These are phyloP conservation scores for Paramecium sexaurelia DNA, from an alignment of 73 alveolate genomes.

Conservation along the genomic window DNA sequence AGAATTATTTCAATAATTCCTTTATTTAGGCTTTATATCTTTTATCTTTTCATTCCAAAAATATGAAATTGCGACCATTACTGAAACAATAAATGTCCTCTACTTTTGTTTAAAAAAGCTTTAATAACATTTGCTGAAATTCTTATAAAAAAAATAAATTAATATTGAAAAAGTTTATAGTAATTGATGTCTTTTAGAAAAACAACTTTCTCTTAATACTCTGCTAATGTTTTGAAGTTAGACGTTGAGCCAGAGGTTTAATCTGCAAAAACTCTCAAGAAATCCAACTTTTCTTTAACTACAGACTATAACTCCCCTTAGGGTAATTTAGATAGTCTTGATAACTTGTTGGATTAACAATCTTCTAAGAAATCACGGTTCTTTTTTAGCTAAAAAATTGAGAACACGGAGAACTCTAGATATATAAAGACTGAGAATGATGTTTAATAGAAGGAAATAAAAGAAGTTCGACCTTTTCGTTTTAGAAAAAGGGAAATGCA, in stretches of 20 bases:
- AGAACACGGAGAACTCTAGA: neutral
- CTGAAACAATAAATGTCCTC: neutral
- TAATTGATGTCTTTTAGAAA: neutral
- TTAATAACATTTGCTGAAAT: neutral
- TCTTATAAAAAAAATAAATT: neutral
- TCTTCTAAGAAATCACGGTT: neutral
- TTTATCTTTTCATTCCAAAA: neutral
- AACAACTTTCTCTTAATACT: constrained; percentile 15
- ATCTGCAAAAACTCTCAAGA: neutral
- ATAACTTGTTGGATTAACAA: neutral
- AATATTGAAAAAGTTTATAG: neutral
- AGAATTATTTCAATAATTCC: neutral
- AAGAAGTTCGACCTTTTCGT: constrained; percentile 25
- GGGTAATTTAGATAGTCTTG: neutral
- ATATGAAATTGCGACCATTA: neutral
- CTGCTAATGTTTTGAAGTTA: neutral
- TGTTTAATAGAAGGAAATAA: neutral
- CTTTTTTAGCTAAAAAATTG: neutral
- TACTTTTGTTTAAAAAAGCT: neutral
- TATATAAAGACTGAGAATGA: neutral
- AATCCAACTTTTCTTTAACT: neutral
- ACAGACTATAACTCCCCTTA: neutral
- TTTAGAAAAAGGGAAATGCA: neutral
- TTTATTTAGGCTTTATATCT: neutral
- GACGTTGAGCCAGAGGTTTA: neutral